Evolutionary conservation across 306 rosid genomes (phyloP).

Genomic region (Cucumis hystrix): DNA sequence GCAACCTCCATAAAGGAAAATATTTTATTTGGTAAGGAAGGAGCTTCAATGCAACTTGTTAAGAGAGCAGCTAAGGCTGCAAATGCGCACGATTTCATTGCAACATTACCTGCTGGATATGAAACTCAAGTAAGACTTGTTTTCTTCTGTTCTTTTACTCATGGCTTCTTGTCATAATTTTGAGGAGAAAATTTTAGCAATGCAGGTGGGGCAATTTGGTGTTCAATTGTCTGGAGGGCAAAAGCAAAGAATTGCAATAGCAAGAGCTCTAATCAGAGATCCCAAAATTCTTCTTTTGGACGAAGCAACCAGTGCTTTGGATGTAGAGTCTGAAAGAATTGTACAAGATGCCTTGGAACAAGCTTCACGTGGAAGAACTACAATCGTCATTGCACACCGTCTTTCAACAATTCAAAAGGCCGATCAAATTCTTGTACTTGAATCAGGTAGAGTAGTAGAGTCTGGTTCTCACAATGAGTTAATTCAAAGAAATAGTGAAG

Average conservation of each 20-base stretch:
- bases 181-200: neutral
- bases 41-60: slow-evolving; percentile 44
- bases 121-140: slow-evolving; percentile 45
- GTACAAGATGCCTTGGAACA: slow-evolving; percentile 66
- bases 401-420: slow-evolving; percentile 57
- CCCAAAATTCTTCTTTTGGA: slow-evolving; percentile 68
- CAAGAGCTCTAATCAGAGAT: slow-evolving; percentile 64
- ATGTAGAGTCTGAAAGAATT: slow-evolving; percentile 55
- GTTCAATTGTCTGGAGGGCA: slow-evolving; percentile 77
- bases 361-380: slow-evolving; percentile 68
- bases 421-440: slow-evolving; percentile 50
- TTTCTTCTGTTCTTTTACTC: neutral
- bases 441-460: slow-evolving; percentile 59
- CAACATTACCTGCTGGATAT: slow-evolving; percentile 46
- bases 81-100: slow-evolving; percentile 72
- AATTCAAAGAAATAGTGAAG: slow-evolving; percentile 32
- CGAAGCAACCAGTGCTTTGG: slow-evolving; percentile 92
- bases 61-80: slow-evolving; percentile 54
- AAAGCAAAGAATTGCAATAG: slow-evolving; percentile 84
- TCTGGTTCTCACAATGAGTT: slow-evolving; percentile 53
- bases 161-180: neutral
- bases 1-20: slow-evolving; percentile 75
- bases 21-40: slow-evolving; percentile 68
- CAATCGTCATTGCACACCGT: slow-evolving; percentile 67
- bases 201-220: slow-evolving; percentile 74